Conservation (phyloP, 257 asterid species). For the Capsicum baccatum region DNA sequence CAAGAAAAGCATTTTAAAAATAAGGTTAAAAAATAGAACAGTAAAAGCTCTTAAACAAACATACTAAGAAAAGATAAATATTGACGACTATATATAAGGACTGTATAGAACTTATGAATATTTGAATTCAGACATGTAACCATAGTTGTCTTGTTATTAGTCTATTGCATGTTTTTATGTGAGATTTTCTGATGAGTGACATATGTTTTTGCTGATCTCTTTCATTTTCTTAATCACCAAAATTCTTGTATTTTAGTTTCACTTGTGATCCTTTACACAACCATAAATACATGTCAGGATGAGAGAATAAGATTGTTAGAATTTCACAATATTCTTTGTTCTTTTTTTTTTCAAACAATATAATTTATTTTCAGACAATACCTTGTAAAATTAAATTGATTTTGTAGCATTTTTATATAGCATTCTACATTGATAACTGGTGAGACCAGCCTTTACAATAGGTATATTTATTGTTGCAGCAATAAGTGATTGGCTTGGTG, state of each 20-base stretch:
- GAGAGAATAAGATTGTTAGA: background rate
- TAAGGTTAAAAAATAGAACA: too few relatives aligned
- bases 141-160: background rate
- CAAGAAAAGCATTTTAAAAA: too few relatives aligned
- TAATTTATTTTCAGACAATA: background rate
- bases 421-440: slow-evolving; percentile 82
- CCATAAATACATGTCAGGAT: background rate
- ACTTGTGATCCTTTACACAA: background rate
- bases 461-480: slow-evolving; percentile 85
- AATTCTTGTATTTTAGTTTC: background rate
- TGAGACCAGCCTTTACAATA: slow-evolving; percentile 83
- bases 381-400: slow-evolving; percentile 19
- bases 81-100: background rate
- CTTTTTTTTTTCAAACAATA: background rate
- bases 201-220: background rate
- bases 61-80: too few relatives aligned
- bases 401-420: slow-evolving; percentile 42
- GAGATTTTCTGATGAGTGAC: background rate
- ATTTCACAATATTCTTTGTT: background rate
- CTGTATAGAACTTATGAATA: background rate
- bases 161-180: background rate
- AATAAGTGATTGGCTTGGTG: slow-evolving; percentile 96
- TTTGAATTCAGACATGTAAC: background rate
- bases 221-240: background rate
- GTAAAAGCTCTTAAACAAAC: too few relatives aligned